Evolutionary conservation across 345 rosid genomes (phyloP).

Genomic region (Salix exigua): DNA sequence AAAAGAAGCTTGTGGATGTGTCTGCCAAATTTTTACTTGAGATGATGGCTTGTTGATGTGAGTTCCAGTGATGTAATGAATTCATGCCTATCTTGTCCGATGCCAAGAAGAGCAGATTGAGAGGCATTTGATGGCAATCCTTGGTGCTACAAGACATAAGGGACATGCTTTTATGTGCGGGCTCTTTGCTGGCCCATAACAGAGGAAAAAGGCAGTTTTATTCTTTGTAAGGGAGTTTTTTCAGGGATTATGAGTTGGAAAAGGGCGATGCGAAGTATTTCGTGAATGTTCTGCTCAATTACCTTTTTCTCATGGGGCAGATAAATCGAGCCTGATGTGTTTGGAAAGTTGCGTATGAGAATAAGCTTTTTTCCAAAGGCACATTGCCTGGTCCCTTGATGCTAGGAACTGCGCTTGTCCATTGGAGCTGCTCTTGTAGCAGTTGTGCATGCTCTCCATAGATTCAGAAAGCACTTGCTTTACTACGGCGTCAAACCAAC

Average conservation of each 20-base stretch:
- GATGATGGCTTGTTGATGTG: slow-evolving; percentile 87
- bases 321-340: slow-evolving; percentile 91
- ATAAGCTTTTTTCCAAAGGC: slow-evolving; percentile 94
- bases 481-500: slow-evolving; percentile 91
- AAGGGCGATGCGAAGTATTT: slow-evolving; percentile 93
- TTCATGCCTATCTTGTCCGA: slow-evolving; percentile 86
- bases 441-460: slow-evolving; percentile 87
- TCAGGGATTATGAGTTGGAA: slow-evolving; percentile 82
- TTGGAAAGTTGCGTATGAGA: slow-evolving; percentile 97
- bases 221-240: slow-evolving; percentile 84
- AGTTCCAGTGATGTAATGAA: slow-evolving; percentile 90
- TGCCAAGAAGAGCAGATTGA: slow-evolving; percentile 89
- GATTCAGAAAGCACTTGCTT: slow-evolving; percentile 92
- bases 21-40: slow-evolving; percentile 92
- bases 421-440: slow-evolving; percentile 98
- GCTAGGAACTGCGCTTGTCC: slow-evolving; percentile 84
- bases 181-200: slow-evolving; percentile 90
- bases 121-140: slow-evolving; percentile 83
- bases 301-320: slow-evolving; percentile 95
- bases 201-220: slow-evolving; percentile 83
- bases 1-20: slow-evolving; percentile 84
- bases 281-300: slow-evolving; percentile 89
- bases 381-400: slow-evolving; percentile 96
- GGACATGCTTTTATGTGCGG: slow-evolving; percentile 89
- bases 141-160: slow-evolving; percentile 71